Evolutionary conservation across 805 yeast genomes (phyloP).

Genomic region (Metschnikowia baotianmanensis): DNA sequence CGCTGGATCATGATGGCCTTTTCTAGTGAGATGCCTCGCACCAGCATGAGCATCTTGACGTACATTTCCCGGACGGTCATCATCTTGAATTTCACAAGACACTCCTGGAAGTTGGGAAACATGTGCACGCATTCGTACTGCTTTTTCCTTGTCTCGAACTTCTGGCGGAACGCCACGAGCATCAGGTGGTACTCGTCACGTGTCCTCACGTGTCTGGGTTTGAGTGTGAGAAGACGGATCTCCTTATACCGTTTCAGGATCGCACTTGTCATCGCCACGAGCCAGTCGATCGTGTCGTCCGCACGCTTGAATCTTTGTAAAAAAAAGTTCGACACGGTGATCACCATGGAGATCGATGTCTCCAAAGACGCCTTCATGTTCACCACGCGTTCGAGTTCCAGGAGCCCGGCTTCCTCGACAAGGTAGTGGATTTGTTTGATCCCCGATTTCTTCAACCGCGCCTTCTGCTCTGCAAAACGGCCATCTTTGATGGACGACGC

Average conservation of each 20-base stretch:
- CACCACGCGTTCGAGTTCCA: slow-evolving; percentile 32
- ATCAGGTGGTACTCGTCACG: slow-evolving; percentile 50
- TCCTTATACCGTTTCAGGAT: slow-evolving; percentile 39
- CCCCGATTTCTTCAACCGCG: slow-evolving; percentile 67
- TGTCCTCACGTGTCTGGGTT: slow-evolving; percentile 47
- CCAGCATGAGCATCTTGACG: slow-evolving; percentile 71
- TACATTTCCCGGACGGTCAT: slow-evolving; percentile 75
- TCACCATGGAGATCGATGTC: slow-evolving; percentile 71
- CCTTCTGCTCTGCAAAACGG: slow-evolving; percentile 82
- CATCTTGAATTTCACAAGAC: slow-evolving; percentile 67
- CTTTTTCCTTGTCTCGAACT: slow-evolving; percentile 36
- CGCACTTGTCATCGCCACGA: slow-evolving; percentile 47
- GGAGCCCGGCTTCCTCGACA: slow-evolving; percentile 67
- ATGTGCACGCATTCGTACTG: slow-evolving; percentile 38
- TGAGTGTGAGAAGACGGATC: slow-evolving; percentile 47
- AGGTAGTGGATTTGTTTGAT: slow-evolving; percentile 68
- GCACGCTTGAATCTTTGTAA: slow-evolving; percentile 66
- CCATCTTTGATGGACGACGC: slow-evolving; percentile 83
- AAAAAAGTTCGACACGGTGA: slow-evolving; percentile 64
- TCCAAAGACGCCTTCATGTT: slow-evolving; percentile 63
- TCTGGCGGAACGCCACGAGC: slow-evolving; percentile 41
- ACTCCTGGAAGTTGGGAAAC: slow-evolving; percentile 51
- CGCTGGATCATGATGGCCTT: slow-evolving; percentile 78
- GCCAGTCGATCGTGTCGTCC: slow-evolving; percentile 69
- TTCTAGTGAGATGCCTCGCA: slow-evolving; percentile 79